Percentiles rank a stretch among this genome's conserved stretches.
phyloP scores from a whole-genome alignment of 1,139 yeast genomes.

The Pichia sp. region DNA sequence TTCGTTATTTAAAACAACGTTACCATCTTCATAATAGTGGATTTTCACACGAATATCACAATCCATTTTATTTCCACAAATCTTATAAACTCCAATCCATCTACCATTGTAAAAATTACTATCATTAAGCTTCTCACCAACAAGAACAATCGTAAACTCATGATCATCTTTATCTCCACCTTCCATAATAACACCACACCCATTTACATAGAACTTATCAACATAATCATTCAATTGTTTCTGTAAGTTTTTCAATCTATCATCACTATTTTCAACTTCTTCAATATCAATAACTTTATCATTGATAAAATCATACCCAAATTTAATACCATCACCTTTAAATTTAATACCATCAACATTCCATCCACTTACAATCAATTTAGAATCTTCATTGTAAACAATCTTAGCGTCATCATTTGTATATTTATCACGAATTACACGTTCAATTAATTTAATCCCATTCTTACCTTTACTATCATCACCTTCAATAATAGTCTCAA shows the following conservation, averaged over 20 bases:
- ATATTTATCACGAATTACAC: conserved; percentile 25
- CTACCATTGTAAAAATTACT: conserved; percentile 84
- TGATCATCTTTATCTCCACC: conserved; percentile 16
- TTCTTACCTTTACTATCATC: neutral
- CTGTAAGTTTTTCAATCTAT: conserved; percentile 27
- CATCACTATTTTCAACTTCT: conserved; percentile 22
- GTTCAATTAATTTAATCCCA: conserved; percentile 28
- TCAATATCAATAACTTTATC: conserved; percentile 47
- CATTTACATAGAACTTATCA: conserved; percentile 46
- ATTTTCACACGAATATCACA: conserved; percentile 60
- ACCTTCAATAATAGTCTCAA: neutral
- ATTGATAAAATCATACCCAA: conserved; percentile 54
- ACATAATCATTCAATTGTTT: conserved; percentile 36
- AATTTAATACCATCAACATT: conserved; percentile 41
- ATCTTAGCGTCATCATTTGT: conserved; percentile 25
- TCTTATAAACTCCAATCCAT: conserved; percentile 67
- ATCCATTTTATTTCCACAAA: conserved; percentile 32
- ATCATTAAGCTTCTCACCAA: conserved; percentile 69
- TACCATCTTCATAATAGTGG: conserved; percentile 95
- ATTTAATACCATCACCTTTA: conserved; percentile 37
- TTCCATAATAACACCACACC: conserved; percentile 39
- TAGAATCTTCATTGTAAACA: conserved; percentile 18
- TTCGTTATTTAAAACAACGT: conserved; percentile 63
- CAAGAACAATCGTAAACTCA: conserved; percentile 36
- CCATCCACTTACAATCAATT: conserved; percentile 36